Conservation (phyloP, 495 filamentous ascomycete species). For the Cryomyces minteri region DNA sequence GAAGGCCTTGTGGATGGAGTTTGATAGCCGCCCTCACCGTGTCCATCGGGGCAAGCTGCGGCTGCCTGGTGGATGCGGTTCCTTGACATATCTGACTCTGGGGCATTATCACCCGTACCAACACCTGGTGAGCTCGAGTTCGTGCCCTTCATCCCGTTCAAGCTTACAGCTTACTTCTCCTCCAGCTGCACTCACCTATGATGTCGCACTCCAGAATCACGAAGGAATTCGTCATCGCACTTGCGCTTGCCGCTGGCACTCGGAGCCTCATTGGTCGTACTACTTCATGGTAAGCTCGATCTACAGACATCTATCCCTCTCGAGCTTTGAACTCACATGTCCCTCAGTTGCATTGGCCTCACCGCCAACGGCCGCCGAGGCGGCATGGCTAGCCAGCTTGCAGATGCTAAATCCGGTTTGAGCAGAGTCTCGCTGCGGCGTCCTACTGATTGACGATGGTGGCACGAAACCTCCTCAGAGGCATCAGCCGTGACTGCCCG, state of each 20-base stretch:
- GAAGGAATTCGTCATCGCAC: background rate
- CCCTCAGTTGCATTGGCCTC: conserved; percentile 5
- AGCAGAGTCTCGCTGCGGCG: conserved; percentile 2
- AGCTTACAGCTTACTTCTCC: too few relatives aligned
- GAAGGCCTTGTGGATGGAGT: too few relatives aligned
- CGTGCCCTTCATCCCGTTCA: too few relatives aligned
- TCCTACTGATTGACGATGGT: conserved; percentile 8
- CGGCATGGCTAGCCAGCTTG: conserved; percentile 6
- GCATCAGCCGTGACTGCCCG: too few relatives aligned
- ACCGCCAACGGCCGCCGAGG: conserved; percentile 5
- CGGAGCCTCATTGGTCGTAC: background rate
- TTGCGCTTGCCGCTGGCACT: conserved; percentile 1
- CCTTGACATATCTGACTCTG: too few relatives aligned
- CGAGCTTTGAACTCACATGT: background rate
- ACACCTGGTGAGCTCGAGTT: too few relatives aligned
- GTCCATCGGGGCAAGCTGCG: too few relatives aligned
- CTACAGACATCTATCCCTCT: background rate
- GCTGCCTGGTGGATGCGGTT: too few relatives aligned
- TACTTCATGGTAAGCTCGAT: background rate
- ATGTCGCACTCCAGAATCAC: background rate
- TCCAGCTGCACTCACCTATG: too few relatives aligned
- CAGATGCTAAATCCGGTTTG: conserved; percentile 14
- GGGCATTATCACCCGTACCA: too few relatives aligned
- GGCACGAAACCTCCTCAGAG: background rate
- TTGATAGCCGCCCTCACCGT: too few relatives aligned